Evolutionary conservation across 352 stramenopile genomes (phyloP).

Genomic region (Pythium utonaiense): DNA sequence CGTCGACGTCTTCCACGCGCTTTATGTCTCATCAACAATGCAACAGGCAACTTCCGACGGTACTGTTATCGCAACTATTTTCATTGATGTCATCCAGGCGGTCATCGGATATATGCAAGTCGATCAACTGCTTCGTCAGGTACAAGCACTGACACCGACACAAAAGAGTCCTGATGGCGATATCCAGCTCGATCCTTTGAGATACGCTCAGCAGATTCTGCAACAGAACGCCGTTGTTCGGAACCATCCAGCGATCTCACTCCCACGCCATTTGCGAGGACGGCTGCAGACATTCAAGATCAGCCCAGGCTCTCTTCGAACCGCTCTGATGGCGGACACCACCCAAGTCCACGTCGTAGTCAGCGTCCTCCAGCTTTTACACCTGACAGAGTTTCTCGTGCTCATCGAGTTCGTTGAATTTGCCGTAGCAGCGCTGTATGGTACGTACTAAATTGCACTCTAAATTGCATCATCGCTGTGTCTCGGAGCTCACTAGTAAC

Average conservation of each 20-base stretch:
- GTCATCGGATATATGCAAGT: background rate
- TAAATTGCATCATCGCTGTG: background rate
- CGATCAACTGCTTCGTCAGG: background rate
- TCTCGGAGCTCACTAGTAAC: too few species aligned
- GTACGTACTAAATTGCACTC: slow-evolving; percentile 17
- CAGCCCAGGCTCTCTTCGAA: background rate
- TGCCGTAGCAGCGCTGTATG: slow-evolving; percentile 15
- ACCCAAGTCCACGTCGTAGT: background rate
- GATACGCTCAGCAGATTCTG: background rate
- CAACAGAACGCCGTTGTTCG: background rate
- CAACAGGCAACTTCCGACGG: slow-evolving; percentile 1
- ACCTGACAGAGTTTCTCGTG: slow-evolving; percentile 15
- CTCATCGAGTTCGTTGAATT: slow-evolving; percentile 19
- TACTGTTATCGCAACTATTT: background rate
- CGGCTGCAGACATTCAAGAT: background rate
- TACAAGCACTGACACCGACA: background rate
- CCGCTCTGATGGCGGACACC: background rate
- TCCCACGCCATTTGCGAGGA: background rate
- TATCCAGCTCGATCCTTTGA: too few species aligned
- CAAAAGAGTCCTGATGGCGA: background rate
- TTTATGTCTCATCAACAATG: slow-evolving; percentile 12
- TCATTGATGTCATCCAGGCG: slow-evolving; percentile 1
- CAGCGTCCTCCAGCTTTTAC: background rate
- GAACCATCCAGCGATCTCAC: background rate
- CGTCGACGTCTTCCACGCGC: slow-evolving; percentile 19